Conservation (phyloP, 768 basidiomycete genomes). For the Austroboletus festivus region DNA sequence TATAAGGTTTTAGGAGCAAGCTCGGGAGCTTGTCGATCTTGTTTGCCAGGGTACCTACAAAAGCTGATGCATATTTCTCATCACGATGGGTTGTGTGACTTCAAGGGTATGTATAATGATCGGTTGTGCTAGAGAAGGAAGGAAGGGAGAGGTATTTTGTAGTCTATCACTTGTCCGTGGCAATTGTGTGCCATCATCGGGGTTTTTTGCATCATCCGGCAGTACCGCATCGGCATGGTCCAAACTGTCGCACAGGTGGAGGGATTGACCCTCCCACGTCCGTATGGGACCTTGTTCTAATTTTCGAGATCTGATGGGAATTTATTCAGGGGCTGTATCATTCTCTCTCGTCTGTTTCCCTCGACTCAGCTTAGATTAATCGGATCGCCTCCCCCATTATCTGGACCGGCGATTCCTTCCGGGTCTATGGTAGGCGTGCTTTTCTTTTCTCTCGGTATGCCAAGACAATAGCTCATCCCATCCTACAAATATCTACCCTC, state of each 20-base stretch:
- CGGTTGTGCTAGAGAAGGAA: no score
- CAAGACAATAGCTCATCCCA: conserved; percentile 17
- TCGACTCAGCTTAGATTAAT: conserved; percentile 2
- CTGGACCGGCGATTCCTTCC: conserved; percentile 10
- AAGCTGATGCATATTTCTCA: no score
- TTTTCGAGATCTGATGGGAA: conserved; percentile 18
- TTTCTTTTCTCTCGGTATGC: conserved; percentile 10
- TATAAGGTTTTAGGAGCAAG: no score
- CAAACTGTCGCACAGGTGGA: conserved; percentile 3
- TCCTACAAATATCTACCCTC: conserved; percentile 29
- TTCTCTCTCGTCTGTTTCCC: conserved; percentile 12
- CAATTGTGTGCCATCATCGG: background rate
- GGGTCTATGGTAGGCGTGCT: conserved; percentile 4
- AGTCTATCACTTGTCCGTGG: conserved; percentile 3
- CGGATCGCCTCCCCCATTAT: conserved; percentile 13
- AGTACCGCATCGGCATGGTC: background rate
- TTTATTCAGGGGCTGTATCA: conserved; percentile 7
- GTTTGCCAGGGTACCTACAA: no score
- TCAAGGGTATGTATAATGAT: no score
- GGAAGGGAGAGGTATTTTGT: background rate
- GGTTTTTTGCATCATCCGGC: background rate
- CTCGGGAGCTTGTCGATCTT: no score
- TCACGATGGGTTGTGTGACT: no score
- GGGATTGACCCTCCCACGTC: conserved; percentile 23
- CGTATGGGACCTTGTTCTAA: conserved; percentile 15